Conservation (phyloP, 805 yeast species). For the Candida manassasensis region DNA sequence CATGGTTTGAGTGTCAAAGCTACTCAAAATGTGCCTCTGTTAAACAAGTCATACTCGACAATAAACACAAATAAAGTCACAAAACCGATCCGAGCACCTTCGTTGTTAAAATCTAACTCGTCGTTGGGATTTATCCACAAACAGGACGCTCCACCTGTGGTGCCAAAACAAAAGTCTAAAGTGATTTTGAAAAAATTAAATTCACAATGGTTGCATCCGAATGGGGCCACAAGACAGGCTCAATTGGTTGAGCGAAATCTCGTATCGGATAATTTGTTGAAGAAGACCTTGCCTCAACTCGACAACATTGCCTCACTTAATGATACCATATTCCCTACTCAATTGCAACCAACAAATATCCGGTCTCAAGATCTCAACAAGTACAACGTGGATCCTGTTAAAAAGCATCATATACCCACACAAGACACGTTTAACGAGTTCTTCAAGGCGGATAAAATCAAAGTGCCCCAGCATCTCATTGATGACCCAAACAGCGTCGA, state of each 20-base stretch:
- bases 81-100: constrained; percentile 16
- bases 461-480: constrained; percentile 11
- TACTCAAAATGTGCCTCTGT: background rate
- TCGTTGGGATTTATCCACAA: constrained; percentile 30
- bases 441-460: constrained; percentile 7
- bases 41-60: constrained; percentile 6
- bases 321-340: constrained; percentile 1
- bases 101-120: constrained; percentile 31
- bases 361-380: constrained; percentile 8
- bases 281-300: background rate
- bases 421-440: background rate
- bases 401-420: constrained; percentile 9
- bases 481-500: constrained; percentile 19
- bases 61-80: constrained; percentile 4
- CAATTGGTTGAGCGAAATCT: constrained; percentile 12
- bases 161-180: constrained; percentile 1
- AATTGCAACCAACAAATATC: constrained; percentile 19
- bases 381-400: constrained; percentile 26
- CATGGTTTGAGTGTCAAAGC: constrained; percentile 5
- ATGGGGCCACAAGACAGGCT: constrained; percentile 16
- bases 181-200: constrained; percentile 1
- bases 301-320: background rate
- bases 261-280: constrained; percentile 3
- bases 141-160: background rate
- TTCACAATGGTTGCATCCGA: constrained; percentile 13